Base-by-base conservation (phyloP, 257 asterid genomes). In the Petunia secreta region DNA sequence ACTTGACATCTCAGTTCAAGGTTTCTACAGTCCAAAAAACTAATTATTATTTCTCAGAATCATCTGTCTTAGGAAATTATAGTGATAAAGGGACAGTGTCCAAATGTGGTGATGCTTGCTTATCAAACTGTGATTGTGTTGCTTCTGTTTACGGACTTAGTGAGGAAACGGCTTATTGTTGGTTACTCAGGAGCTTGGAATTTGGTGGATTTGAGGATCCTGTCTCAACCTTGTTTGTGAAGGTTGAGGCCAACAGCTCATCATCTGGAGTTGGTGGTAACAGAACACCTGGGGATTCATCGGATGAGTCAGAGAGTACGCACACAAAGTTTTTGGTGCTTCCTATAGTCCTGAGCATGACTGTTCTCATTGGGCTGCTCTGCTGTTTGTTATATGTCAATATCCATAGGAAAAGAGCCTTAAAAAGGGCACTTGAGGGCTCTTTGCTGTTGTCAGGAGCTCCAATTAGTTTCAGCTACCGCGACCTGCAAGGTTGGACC, bases 151-250 rank as follows among this genome's bases (percentile, higher is more conserved):
- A 91, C 10, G 98, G 98, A 52, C 94, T 94, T 15, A 78, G 80
- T 6, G 98, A 89, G 84, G 98, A 94, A 79, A 86, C 86, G 75
- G 87, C 98, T 11, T 94, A 93, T 59, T 94, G 98, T 81, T 94
- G 98, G 98, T 75, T 94, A 11, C 85, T 94, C 67, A 83, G 84
- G 84, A 85, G 87, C 58, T 83, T 91, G 91, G 95, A 91, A 75
- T 93, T 90, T 55, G 98, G 98, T 59, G 98, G 97, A 58, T 94
- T 88, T 16, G 94, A 88, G 85, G 97, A 93, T 82, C 77, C 91
- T 0, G 92, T 94, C 39, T 91, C 97, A 5, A 91, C 98, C 25
- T 77, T 93, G 81, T 94, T 91, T 79, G 97, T 93, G 75, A 94
- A 93, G 86, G 93, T 93, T 43, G 92, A 84, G 25, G 67, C 93